Evolutionary conservation across 331 rosid genomes (phyloP), one percentile per base, ranked within the genome.

Genomic region (Rhamnella rubrinervis): DNA sequence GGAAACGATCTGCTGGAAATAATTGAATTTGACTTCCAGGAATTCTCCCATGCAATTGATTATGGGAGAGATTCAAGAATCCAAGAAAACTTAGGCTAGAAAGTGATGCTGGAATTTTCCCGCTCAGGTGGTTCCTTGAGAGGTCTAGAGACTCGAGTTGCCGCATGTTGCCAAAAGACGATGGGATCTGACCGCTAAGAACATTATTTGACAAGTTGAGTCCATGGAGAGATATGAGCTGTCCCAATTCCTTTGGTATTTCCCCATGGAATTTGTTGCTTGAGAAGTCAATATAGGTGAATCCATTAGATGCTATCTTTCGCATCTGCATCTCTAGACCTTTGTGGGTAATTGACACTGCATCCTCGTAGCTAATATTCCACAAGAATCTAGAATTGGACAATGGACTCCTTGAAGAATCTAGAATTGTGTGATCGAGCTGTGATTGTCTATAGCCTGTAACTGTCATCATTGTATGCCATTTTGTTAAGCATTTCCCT

Each of bases 141-240:
- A 84, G 77, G 72, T 88, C 92, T 51, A 88, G 59, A 56, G 92
- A 86, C 76, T 85, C 95, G 15, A 88, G 77, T 20, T 65, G 68
- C 57, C n/a, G 73, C 72, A 88, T 55, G 41, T 84, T 88, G 58
- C 75, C 81, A 1, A 88, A 20, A 17, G 84, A 78, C 35, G 81
- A 20, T 25, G 88, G 85, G 55, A 88, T 86, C 40, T 74, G 71
- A 25, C 86, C 85, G 1, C 71, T 55, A 55, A 88, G 47, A 60
- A 76, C 71, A 75, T 88, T 88, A 44, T 84, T 59, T 8, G 91
- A 88, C 72, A 88, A 63, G 81, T 88, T 88, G 20, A 88, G 91
- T 13, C 37, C 23, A 52, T 70, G 66, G 15, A 86, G 85, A 21
- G 73, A 83, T 19, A 47, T 78, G 7, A 85, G 73, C 14, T 65